phyloP scores from a whole-genome alignment of 768 basidiomycete species.

The Rhizopogon vesiculosus region DNA sequence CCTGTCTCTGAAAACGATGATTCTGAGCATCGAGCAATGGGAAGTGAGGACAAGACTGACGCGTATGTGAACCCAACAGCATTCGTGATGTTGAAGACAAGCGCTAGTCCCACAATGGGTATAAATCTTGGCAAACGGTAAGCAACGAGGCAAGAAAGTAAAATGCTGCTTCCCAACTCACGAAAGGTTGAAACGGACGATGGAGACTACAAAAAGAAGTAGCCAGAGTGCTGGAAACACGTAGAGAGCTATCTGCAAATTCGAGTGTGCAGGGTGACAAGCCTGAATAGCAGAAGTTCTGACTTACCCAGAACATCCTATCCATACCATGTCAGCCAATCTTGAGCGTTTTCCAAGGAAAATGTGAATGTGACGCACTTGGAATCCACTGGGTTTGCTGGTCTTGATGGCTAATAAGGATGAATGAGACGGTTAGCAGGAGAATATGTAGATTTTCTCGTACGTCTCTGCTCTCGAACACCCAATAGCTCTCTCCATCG shows the following conservation, averaged over 20 bases:
- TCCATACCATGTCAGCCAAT: constrained; percentile 6
- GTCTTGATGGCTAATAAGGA: constrained; percentile 67
- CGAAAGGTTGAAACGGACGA: constrained; percentile 87
- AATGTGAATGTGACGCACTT: constrained; percentile 45
- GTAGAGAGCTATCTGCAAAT: constrained; percentile 76
- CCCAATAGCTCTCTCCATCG: constrained; percentile 95
- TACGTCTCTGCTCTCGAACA: constrained; percentile 96
- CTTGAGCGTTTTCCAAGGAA: constrained; percentile 3
- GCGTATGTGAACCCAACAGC: constrained; percentile 96
- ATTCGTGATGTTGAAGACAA: constrained; percentile 95
- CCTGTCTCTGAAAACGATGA: constrained; percentile 53
- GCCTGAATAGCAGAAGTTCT: constrained; percentile 10
- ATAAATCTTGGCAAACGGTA: constrained; percentile 59
- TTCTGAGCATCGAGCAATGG: constrained; percentile 8
- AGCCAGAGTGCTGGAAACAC: constrained; percentile 87
- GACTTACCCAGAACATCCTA: constrained; percentile 90
- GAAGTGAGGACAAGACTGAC: constrained; percentile 38
- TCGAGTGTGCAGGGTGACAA: constrained; percentile 4
- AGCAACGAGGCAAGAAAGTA: constrained; percentile 3
- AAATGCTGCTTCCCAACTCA: constrained; percentile 34
- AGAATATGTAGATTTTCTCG: constrained; percentile 24
- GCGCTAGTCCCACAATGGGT: constrained; percentile 89
- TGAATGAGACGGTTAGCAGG: neutral
- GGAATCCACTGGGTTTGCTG: constrained; percentile 84
- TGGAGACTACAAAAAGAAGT: constrained; percentile 79